phyloP scores from a whole-genome alignment of 306 rosid genomes.

The Cicer pinnatifidum region DNA sequence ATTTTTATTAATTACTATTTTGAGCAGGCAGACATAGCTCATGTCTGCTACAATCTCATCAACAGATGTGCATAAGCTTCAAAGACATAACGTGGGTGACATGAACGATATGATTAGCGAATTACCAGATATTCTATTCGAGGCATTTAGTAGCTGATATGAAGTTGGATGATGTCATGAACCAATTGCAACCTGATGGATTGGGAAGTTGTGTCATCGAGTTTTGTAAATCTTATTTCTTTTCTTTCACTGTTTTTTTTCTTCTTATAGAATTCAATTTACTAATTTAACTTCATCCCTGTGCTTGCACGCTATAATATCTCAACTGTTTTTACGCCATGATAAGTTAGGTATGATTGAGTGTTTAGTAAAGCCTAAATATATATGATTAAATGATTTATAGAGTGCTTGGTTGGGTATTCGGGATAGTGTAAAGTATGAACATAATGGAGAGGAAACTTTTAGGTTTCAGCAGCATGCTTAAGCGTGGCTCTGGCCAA shows the following conservation, averaged over 20 bases:
- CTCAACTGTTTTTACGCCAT: background rate
- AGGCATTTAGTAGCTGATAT: background rate
- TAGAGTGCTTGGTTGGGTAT: background rate
- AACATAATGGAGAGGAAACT: background rate
- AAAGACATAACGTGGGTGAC: background rate
- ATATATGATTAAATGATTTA: too few species aligned
- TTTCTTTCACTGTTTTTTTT: background rate
- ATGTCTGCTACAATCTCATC: too few species aligned
- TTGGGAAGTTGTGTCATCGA: conserved; percentile 22
- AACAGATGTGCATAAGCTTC: too few species aligned
- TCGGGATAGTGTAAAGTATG: background rate
- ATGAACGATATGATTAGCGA: conserved; percentile 32
- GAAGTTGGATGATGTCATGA: conserved; percentile 2
- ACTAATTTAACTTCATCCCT: background rate
- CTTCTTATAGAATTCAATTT: background rate
- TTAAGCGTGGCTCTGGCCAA: background rate
- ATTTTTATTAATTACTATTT: too few species aligned
- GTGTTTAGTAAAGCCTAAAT: background rate
- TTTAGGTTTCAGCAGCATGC: background rate
- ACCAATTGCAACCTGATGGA: background rate
- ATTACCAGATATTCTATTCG: background rate
- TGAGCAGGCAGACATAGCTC: too few species aligned
- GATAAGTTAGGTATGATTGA: background rate
- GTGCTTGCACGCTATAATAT: background rate
- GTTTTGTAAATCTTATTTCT: background rate